Percentiles rank a stretch among this genome's conserved stretches.
phyloP scores from a whole-genome alignment of 805 yeast species.

The Zygotorulaspora danielsina region DNA sequence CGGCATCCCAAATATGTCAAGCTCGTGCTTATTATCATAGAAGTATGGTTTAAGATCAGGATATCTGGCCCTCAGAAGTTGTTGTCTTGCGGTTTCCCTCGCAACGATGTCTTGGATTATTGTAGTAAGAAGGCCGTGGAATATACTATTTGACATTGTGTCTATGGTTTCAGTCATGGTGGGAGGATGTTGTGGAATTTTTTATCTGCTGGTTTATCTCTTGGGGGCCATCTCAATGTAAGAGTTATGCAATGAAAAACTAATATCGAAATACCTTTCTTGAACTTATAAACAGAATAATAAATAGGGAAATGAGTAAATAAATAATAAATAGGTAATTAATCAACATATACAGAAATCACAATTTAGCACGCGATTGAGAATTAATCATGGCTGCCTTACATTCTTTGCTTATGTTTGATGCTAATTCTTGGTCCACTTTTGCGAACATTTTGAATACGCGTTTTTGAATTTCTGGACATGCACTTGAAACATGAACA shows the following conservation, averaged over 20 bases:
- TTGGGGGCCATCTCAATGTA: too few species aligned
- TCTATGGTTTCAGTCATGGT: constrained; percentile 22
- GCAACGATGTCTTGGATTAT: constrained; percentile 34
- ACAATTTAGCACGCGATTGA: constrained; percentile 18
- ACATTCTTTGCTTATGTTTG: constrained; percentile 60
- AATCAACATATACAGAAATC: constrained; percentile 5
- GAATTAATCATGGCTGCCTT: constrained; percentile 13
- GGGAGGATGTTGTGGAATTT: neutral
- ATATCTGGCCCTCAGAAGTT: constrained; percentile 23
- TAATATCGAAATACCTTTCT: too few species aligned
- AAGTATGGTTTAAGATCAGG: constrained; percentile 26
- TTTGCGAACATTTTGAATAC: constrained; percentile 72
- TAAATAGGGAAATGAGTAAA: too few species aligned
- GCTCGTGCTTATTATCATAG: constrained; percentile 25
- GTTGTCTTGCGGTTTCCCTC: constrained; percentile 24
- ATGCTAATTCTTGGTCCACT: constrained; percentile 67
- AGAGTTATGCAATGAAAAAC: too few species aligned
- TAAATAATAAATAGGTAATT: constrained; percentile 10
- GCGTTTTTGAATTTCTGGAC: constrained; percentile 69
- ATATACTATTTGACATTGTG: constrained; percentile 23
- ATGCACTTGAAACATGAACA: constrained; percentile 65
- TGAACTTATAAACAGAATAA: too few species aligned
- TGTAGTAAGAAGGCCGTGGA: constrained; percentile 26
- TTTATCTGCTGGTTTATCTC: neutral
- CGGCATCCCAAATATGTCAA: constrained; percentile 30